These are phyloP conservation scores for Chaetomium fimeti DNA, from an alignment of 495 filamentous ascomycete genomes.

Conservation along the genomic window DNA sequence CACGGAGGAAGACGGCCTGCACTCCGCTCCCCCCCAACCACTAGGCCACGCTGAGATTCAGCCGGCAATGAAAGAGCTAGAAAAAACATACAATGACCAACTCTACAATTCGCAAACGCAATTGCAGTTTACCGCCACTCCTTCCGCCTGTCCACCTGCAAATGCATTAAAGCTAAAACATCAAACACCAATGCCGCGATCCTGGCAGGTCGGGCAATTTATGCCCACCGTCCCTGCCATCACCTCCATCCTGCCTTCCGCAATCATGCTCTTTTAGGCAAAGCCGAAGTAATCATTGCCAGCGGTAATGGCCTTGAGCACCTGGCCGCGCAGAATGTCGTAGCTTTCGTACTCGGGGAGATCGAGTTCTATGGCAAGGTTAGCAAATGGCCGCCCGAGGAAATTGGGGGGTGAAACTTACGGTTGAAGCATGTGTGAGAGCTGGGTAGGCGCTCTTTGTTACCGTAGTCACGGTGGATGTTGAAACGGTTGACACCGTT, in stretches of 20 bases:
- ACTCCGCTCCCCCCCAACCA: conserved; percentile 9
- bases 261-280: conserved; percentile 57
- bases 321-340: conserved; percentile 77
- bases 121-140: conserved; percentile 10
- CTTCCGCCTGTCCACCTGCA: conserved; percentile 9
- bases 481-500: conserved; percentile 98
- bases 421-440: conserved; percentile 99
- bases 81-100: conserved; percentile 2
- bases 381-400: not conserved
- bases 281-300: conserved; percentile 99
- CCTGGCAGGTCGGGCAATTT: conserved; percentile 28
- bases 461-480: conserved; percentile 97
- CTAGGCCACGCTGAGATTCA: not conserved
- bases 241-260: not conserved
- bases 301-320: conserved; percentile 91
- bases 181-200: not conserved
- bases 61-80: not conserved
- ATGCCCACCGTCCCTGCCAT: conserved; percentile 29
- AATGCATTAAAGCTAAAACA: conserved; percentile 19
- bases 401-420: conserved; percentile 56
- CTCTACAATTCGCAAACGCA: conserved; percentile 7
- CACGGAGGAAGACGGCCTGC: conserved; percentile 15
- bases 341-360: conserved; percentile 98
- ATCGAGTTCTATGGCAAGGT: conserved; percentile 73
- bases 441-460: conserved; percentile 92